Base-by-base conservation (phyloP, 2,329 filamentous ascomycete species). In the Fusarium redolens region DNA sequence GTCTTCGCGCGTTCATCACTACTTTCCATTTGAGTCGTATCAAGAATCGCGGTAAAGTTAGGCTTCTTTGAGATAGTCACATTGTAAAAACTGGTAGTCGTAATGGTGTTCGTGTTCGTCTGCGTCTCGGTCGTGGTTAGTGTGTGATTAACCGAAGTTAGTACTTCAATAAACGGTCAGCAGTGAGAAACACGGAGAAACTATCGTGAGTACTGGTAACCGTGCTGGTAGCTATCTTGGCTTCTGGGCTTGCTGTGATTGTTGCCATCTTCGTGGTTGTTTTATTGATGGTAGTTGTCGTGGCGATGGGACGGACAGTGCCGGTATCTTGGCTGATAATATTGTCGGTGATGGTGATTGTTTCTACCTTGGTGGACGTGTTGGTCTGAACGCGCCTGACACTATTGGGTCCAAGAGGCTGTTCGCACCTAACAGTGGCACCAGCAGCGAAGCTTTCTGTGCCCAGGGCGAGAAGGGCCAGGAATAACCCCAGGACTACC, bases 111-210 rank as follows among this genome's bases (percentile, higher is more conserved):
- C 5, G 0, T 35, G 7, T 51, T 35, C 4, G 11, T 25, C 31
- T 20, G 6, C 0, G 30, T 51, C 48, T 25, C 3, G 0, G 17
- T 51, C 8, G 9, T 1, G 1, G n/a, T 35, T 35, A 10, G 4
- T 14, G 15, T 25, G 18, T 8, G n/a, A 3, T 14, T 35, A 0
- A 51, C 12, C 1, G 14, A 18, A 1, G 0, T 18, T 1, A n/a
- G 30, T 0, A 1, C 47, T 51, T 22, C 4, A 4, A 1, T 3
- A 4, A 0, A 2, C 13, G 2, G 30, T 50, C 7, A 50, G 28
- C 15, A 12, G 5, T 2, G 4, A 8, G 4, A 2, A 15, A 7
- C 22, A 2, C 4, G 4, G 5, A 11, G 7, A 3, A 14, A 30
- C 2, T n/a, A 1, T 4, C 3, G 3, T n/a, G 22, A 13, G 5